Percentiles rank a stretch among this genome's conserved stretches.
phyloP scores from a whole-genome alignment of 805 yeast genomes.

The Metschnikowia anglica region DNA sequence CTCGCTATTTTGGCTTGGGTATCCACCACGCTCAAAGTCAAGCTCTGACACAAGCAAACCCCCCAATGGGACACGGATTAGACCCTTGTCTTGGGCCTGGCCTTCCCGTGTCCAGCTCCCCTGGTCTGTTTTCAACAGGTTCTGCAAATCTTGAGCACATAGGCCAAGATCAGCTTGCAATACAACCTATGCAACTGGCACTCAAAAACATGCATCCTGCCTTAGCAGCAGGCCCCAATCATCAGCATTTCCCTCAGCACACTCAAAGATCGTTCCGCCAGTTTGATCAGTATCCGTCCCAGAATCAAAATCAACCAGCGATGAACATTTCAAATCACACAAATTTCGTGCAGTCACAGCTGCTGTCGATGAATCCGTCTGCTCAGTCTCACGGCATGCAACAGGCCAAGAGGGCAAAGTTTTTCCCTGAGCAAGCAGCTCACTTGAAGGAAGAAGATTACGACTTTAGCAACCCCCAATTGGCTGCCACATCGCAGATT shows the following conservation, averaged over 20 bases:
- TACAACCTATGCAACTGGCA: not conserved
- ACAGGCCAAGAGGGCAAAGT: not conserved
- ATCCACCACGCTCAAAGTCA: not conserved
- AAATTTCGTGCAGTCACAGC: not conserved
- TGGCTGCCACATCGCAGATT: not conserved
- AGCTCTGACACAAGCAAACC: no score
- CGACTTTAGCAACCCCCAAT: not conserved
- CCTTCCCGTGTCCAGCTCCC: not conserved
- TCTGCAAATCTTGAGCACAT: not conserved
- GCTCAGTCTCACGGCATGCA: not conserved
- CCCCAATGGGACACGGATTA: not conserved
- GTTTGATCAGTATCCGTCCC: not conserved
- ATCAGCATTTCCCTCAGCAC: not conserved
- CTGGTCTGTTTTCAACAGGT: not conserved
- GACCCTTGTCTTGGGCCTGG: not conserved
- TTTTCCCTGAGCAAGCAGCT: not conserved
- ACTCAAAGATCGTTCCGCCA: not conserved
- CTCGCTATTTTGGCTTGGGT: not conserved
- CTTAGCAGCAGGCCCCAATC: not conserved
- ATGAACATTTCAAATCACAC: not conserved
- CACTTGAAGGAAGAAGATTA: not conserved
- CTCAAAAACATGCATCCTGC: not conserved
- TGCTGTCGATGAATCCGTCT: not conserved
- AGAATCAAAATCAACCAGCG: no score
- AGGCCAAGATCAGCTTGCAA: not conserved